Conservation (phyloP, 73 alveolate species). For the Tetrahymena malaccensis region DNA sequence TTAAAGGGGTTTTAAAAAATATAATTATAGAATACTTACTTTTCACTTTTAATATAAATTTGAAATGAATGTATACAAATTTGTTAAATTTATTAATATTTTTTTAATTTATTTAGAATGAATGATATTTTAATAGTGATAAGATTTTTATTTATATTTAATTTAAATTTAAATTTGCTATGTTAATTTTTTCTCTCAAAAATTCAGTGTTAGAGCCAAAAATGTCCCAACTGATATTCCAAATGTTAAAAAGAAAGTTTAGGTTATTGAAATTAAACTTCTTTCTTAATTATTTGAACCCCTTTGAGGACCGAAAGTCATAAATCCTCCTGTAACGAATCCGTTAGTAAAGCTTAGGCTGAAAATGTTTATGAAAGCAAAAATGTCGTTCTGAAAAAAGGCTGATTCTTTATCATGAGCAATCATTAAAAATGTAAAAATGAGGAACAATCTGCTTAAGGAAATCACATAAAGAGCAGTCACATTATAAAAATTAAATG, state of each 20-base stretch:
- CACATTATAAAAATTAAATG: neutral
- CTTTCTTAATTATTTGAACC: neutral
- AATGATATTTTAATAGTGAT: neutral
- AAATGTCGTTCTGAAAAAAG: neutral
- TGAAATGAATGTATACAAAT: too few species aligned
- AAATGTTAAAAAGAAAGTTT: neutral
- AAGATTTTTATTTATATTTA: neutral
- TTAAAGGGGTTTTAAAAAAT: too few species aligned
- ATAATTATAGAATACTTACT: too few species aligned
- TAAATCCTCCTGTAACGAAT: neutral
- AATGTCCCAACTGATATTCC: neutral
- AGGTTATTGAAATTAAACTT: neutral
- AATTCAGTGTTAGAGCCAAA: neutral
- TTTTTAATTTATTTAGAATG: too few species aligned
- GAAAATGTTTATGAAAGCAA: neutral
- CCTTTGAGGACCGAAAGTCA: neutral
- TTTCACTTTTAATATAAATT: too few species aligned
- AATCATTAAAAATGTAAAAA: neutral
- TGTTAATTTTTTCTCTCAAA: neutral
- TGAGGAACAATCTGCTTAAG: neutral
- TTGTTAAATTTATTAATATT: too few species aligned
- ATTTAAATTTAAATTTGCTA: too few species aligned
- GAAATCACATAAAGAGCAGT: neutral
- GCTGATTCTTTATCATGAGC: neutral
- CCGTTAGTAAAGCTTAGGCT: neutral